phyloP scores from a whole-genome alignment of 164 flowering plant genomes.

The Berberis thunbergii region DNA sequence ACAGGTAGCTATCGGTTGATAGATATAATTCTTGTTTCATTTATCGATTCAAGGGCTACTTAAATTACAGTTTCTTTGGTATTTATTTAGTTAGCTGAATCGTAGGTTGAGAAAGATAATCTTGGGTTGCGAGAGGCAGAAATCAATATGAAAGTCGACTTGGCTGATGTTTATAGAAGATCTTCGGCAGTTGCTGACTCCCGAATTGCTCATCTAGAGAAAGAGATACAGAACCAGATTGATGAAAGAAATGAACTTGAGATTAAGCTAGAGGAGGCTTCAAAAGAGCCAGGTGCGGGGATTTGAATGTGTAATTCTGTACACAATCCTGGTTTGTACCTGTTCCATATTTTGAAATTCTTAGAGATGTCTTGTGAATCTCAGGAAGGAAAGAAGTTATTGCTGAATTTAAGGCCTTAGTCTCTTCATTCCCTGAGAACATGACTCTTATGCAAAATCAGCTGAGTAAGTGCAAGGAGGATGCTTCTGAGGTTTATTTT shows the following conservation, averaged over 20 bases:
- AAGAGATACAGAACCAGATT: constrained; percentile 42
- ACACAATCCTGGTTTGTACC: neutral
- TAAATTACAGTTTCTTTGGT: constrained; percentile 12
- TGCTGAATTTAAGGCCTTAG: constrained; percentile 65
- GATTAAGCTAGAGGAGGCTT: constrained; percentile 53
- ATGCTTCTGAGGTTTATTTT: constrained; percentile 68
- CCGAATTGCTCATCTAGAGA: constrained; percentile 44
- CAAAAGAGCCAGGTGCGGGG: constrained; percentile 65
- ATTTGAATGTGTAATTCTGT: constrained; percentile 6
- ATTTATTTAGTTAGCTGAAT: constrained; percentile 1
- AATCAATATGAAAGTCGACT: constrained; percentile 49
- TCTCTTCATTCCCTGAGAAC: constrained; percentile 75
- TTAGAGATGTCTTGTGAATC: constrained; percentile 13
- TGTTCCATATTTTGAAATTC: neutral
- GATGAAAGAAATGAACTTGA: constrained; percentile 50
- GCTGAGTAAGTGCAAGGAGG: constrained; percentile 61
- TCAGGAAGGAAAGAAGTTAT: constrained; percentile 88
- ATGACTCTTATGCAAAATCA: constrained; percentile 76
- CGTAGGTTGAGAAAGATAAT: constrained; percentile 72
- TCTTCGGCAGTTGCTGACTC: constrained; percentile 45
- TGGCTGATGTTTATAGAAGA: constrained; percentile 59
- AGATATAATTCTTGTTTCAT: constrained; percentile 22
- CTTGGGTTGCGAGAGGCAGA: constrained; percentile 77
- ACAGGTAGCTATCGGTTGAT: constrained; percentile 82
- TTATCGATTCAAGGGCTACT: constrained; percentile 5